A percentile compares a stretch with the other conserved stretches of the same genome.
phyloP scores from a whole-genome alignment of 768 basidiomycete species.

The Pholiota microspora region DNA sequence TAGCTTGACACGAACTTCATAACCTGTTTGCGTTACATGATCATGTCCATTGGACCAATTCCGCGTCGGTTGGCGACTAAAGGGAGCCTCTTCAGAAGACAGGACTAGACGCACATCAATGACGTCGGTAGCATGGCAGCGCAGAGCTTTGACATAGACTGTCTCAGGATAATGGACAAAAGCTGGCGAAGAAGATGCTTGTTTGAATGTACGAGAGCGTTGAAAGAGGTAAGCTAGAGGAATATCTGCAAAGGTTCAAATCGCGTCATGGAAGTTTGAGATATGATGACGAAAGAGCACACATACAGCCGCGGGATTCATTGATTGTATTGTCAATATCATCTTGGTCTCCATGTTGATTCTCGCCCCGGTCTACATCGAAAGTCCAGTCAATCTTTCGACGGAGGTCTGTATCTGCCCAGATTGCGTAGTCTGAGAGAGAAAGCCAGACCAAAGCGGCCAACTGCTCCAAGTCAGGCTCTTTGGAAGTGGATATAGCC shows the following conservation, averaged over 20 bases:
- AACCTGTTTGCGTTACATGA: conserved; percentile 40
- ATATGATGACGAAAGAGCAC: conserved; percentile 12
- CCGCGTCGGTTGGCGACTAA: conserved; percentile 23
- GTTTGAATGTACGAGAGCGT: conserved; percentile 34
- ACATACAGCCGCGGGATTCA: conserved; percentile 47
- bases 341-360: conserved; percentile 19
- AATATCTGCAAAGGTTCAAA: conserved; percentile 40
- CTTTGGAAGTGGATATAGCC: background rate
- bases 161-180: conserved; percentile 36
- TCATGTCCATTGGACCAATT: conserved; percentile 25
- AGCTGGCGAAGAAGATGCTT: conserved; percentile 21
- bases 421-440: conserved; percentile 70
- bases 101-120: conserved; percentile 67
- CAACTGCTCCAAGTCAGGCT: conserved; percentile 39
- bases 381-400: conserved; percentile 37
- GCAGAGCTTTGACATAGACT: conserved; percentile 56
- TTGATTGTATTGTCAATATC: conserved; percentile 4
- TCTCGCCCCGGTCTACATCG: background rate
- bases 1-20: conserved; percentile 61
- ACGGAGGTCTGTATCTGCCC: conserved; percentile 57
- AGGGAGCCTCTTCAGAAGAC: conserved; percentile 26
- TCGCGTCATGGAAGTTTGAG: background rate
- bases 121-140: conserved; percentile 39
- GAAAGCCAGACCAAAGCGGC: conserved; percentile 53
- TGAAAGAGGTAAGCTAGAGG: conserved; percentile 53